Evolutionary conservation across 2,329 filamentous ascomycete species (phyloP), one percentile per base, ranked within the genome.

Genomic region (Alternaria atra): DNA sequence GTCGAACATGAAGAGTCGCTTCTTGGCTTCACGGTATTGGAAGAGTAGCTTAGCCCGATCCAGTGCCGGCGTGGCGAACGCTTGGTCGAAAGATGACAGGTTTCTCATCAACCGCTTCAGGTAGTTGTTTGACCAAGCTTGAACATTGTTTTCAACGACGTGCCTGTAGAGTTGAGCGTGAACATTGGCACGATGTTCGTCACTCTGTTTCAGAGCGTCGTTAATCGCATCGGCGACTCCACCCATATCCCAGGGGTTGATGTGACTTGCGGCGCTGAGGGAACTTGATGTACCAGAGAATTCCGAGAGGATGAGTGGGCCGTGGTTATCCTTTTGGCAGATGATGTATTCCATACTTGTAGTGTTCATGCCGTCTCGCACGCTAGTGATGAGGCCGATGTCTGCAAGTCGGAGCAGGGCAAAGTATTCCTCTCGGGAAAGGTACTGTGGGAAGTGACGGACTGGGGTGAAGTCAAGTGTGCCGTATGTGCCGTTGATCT

Each of bases 331-430:
- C 73, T 92, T 91, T 80, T 98, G 94, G 78, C 93, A 97, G 59
- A 97, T 87, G 58, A 98, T 89, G 76, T 97, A 98, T 80, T 98
- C 95, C 69, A 98, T 84, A 76, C 93, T 96, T 20, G 94, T 97
- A 0, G 94, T 97, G 82, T 97, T 98, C 94, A 98, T 97, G 60
- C 94, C 94, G 77, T 98, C 95, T 61, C 94, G 89, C 23, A 98
- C 94, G 69, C 93, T 97, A 6, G 95, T 97, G 79, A 98, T 97
- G 52, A 98, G 84, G 4, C 93, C 94, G 67, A 97, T 92, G 77
- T 98, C 93, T 34, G 91, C 94, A 3, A 93, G 89, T 25, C 94
- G 89, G 53, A 98, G 86, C n/a, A 98, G 86, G 4, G 94, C 94
- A 79, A 97, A 96, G 79, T 98, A 98, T 80, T 98, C 94, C 70